Evolutionary conservation across 768 basidiomycete species (phyloP).

Genomic region (Chalciporus sphaerocephalus): DNA sequence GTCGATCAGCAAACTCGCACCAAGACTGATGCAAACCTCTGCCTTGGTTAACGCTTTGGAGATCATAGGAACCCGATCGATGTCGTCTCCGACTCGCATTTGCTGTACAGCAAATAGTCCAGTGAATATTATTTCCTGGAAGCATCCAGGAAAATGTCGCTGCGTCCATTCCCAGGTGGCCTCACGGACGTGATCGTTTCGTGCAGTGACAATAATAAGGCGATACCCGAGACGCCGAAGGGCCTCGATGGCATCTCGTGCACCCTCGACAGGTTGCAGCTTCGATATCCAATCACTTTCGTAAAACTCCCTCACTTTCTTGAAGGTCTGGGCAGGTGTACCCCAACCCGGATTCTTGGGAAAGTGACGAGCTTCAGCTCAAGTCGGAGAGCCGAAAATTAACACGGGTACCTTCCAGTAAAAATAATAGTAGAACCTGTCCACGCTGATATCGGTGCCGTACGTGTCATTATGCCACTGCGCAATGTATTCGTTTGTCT

Average conservation of each 20-base stretch:
- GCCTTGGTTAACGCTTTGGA: conserved; percentile 62
- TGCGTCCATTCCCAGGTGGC: conserved; percentile 66
- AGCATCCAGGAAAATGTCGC: conserved; percentile 58
- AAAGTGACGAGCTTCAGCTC: background rate
- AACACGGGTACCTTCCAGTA: conserved; percentile 59
- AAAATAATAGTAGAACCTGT: conserved; percentile 68
- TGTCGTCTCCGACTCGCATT: conserved; percentile 10
- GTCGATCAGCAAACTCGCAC: conserved; percentile 67
- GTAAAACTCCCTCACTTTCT: conserved; percentile 60
- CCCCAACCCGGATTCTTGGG: conserved; percentile 58
- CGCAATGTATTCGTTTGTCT: conserved; percentile 56
- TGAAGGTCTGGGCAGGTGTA: conserved; percentile 48
- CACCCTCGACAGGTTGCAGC: conserved; percentile 55
- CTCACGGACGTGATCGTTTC: conserved; percentile 50
- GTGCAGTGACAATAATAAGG: conserved; percentile 74
- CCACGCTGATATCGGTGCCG: conserved; percentile 49
- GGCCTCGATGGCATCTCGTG: conserved; percentile 50
- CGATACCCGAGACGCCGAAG: conserved; percentile 62
- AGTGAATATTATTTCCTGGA: conserved; percentile 64
- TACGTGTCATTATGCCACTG: conserved; percentile 64
- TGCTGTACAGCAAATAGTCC: conserved; percentile 63
- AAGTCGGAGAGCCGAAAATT: background rate
- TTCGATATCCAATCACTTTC: conserved; percentile 43
- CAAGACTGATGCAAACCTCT: conserved; percentile 62
- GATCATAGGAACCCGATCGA: conserved; percentile 33